Base-by-base conservation (phyloP, 1,284 basidiomycete genomes). In the Sporisorium sorghi region DNA sequence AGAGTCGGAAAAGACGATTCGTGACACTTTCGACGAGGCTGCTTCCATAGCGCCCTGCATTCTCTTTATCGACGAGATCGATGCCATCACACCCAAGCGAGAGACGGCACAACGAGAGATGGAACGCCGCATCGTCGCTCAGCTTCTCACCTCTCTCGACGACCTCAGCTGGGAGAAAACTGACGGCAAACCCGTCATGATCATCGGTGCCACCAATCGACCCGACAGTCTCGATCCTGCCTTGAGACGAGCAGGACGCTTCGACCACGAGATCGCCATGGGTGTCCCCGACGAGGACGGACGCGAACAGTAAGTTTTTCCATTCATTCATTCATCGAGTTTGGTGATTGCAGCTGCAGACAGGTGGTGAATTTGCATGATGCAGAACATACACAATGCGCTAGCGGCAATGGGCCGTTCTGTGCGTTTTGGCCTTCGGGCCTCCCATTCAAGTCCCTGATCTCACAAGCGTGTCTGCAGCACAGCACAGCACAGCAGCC, bases 221-320 rank as follows among this genome's bases (percentile, higher is more conserved):
- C 94, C 94, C 0, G 96, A 98, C 85, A 92, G 94, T 8, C 88
- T 98, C 9, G 96, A 99, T 84, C 90, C 95, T 0, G 96, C 96
- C 0, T 86, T 98, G 14, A 90, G 96, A 46, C 88, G 95, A 73
- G 96, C 95, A 2, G 96, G 96, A 2, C 87, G 96, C 42, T 99
- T 99, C 78, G 96, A 98, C 83, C 93, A 97, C 78, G 96, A 99
- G 85, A 98, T 99, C 60, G 92, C 92, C 56, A 94, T 98, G 91
- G 93, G 93, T 24, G 95, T 98, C 4, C 96, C 96, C 1, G 93
- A 96, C 77, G 92, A 97, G 75, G 90, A 76, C 9, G 83, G 81
- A 8, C 66, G 83, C 24, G 92, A 93, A 80, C 92, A 95, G 93
- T 96, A 65, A 79, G 90, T 86, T 30, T 42, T 9, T 28, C 30